Evolutionary conservation across 2,329 filamentous ascomycete species (phyloP), one percentile per base, ranked within the genome.

Genomic region (Cordyceps sp.): DNA sequence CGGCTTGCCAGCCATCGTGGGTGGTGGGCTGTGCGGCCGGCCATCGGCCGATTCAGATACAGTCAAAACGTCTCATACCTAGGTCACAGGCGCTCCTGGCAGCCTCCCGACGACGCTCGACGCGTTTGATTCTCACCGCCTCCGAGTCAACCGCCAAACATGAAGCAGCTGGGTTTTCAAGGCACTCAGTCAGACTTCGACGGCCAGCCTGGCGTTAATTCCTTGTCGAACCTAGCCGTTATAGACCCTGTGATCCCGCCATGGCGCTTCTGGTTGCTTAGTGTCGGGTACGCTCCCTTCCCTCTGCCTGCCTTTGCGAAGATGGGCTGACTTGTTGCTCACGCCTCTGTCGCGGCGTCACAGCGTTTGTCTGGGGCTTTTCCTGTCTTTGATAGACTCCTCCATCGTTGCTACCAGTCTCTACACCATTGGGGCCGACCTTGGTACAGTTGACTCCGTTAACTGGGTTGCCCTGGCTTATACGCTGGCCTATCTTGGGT

Each of bases 321-420:
- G 12, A 20, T 19, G 10, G 14, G 17, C 21, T 33, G 15, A 26
- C 19, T 21, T 18, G 8, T 13, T 23, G 25, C 13, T 13, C 14
- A 6, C 21, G 23, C 26, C 19, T 32, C 6, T 19, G 3, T 10
- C 6, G 10, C 21, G 13, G 27, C 13, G 23, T 22, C 15, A 32
- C 24, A 71, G 64, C 13, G 48, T 69, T 12, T 61, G 55, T 15
- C 47, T 64, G 6, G 69, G 68, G 4, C 55, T 74, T 1, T 68
- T 72, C 33, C 57, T 75, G 30, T 65, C 70, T 19, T 61, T 72
- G 41, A 46, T 73, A n/a, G 69, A 74, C 45, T 62, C 64, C 2
- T 69, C 69, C 4, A 73, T 75, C 24, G 64, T 75, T 1, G 67
- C 69, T 2, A 73, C 69, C 10, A 65, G 64, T 28, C 47, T 75